Evolutionary conservation across 2,329 filamentous ascomycete genomes (phyloP).

Genomic region (Verticillium longisporum): DNA sequence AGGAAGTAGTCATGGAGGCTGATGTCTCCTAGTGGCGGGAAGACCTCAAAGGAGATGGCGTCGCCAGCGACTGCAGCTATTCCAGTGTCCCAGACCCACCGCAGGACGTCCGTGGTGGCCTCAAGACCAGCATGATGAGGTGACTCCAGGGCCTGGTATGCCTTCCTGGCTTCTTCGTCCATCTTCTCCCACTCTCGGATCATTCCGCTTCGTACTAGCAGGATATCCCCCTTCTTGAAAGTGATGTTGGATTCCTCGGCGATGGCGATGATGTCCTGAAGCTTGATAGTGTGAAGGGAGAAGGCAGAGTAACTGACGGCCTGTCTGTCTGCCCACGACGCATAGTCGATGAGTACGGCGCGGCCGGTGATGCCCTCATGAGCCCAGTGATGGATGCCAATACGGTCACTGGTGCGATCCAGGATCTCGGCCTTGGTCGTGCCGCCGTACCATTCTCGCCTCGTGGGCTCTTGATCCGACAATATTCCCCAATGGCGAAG

Average conservation of each 20-base stretch:
- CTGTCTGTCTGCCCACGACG: constrained; percentile 39
- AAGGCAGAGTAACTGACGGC: constrained; percentile 45
- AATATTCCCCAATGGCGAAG: constrained; percentile 22
- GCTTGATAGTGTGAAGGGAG: constrained; percentile 41
- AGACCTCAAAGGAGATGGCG: constrained; percentile 33
- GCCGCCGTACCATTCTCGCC: constrained; percentile 21
- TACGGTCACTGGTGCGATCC: constrained; percentile 32
- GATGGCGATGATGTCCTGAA: constrained; percentile 5
- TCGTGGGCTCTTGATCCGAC: constrained; percentile 14
- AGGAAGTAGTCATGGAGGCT: constrained; percentile 39
- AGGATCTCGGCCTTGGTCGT: constrained; percentile 32
- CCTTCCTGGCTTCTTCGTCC: constrained; percentile 13
- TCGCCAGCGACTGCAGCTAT: constrained; percentile 38
- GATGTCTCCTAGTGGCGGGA: constrained; percentile 23
- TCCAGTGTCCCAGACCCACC: constrained; percentile 37
- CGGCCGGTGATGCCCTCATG: constrained; percentile 38
- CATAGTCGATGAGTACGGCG: constrained; percentile 47
- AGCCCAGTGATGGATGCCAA: constrained; percentile 43
- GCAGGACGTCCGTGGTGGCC: constrained; percentile 22
- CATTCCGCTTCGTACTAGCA: constrained; percentile 36
- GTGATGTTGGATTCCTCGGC: constrained; percentile 32
- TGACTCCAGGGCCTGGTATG: constrained; percentile 15
- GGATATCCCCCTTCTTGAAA: constrained; percentile 43
- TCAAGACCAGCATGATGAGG: constrained; percentile 32
- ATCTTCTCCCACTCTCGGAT: constrained; percentile 21